phyloP scores from a whole-genome alignment of 2,329 filamentous ascomycete species.

The Decorospora gaudefroyi region DNA sequence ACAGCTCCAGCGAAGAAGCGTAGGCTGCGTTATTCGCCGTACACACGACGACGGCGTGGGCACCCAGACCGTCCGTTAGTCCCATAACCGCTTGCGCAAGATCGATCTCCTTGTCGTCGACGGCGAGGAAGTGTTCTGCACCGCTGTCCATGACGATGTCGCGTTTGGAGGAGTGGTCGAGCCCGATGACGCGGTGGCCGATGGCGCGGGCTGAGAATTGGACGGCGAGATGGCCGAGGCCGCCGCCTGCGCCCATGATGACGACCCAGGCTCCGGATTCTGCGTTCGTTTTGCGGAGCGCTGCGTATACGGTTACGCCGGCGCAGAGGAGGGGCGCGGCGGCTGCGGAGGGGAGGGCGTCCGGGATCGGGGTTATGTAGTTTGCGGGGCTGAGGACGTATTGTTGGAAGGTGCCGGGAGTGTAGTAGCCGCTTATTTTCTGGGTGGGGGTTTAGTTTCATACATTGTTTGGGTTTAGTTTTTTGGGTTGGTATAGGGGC shows the following conservation, averaged over 20 bases:
- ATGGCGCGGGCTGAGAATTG: slow-evolving; percentile 65
- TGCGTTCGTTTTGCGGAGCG: slow-evolving; percentile 64
- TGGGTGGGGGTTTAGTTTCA: slow-evolving; percentile 10
- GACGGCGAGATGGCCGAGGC: slow-evolving; percentile 66
- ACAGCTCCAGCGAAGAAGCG: slow-evolving; percentile 46
- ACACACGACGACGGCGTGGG: slow-evolving; percentile 63
- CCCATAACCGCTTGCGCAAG: slow-evolving; percentile 61
- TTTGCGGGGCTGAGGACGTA: slow-evolving; percentile 66
- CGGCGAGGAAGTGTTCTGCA: slow-evolving; percentile 68
- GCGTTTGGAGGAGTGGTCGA: slow-evolving; percentile 67
- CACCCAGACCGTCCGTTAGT: slow-evolving; percentile 62
- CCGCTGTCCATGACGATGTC: slow-evolving; percentile 65
- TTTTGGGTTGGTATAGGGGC: not conserved
- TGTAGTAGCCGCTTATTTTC: slow-evolving; percentile 67
- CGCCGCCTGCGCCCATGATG: slow-evolving; percentile 62
- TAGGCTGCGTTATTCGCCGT: slow-evolving; percentile 56
- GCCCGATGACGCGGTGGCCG: slow-evolving; percentile 66
- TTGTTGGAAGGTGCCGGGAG: slow-evolving; percentile 73
- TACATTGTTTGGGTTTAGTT: not conserved
- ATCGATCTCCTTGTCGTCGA: slow-evolving; percentile 59
- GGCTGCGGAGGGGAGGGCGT: slow-evolving; percentile 60
- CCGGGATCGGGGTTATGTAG: slow-evolving; percentile 73
- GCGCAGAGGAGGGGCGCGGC: slow-evolving; percentile 70
- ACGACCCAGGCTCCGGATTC: slow-evolving; percentile 65
- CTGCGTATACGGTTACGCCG: slow-evolving; percentile 69